phyloP scores from a whole-genome alignment of 495 filamentous ascomycete species.

The Hapsidospora chrysogenum region DNA sequence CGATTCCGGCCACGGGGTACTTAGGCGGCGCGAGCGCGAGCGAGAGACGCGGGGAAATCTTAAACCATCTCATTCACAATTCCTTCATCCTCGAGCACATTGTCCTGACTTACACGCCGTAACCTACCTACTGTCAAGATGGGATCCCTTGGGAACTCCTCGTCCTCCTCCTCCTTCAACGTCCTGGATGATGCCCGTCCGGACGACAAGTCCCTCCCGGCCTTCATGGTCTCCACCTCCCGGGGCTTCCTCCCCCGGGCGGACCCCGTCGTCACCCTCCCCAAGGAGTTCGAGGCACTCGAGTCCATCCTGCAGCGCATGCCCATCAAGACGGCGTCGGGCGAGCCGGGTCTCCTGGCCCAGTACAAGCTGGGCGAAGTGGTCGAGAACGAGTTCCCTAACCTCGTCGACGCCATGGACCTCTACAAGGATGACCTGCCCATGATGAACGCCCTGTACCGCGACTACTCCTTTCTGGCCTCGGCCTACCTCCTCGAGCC shows the following conservation, averaged over 20 bases:
- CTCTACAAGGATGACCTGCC: constrained; percentile 53
- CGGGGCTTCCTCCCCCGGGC: constrained; percentile 61
- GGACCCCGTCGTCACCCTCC: constrained; percentile 43
- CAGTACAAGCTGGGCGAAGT: constrained; percentile 51
- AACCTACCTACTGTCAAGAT: constrained; percentile 12
- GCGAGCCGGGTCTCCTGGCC: constrained; percentile 62
- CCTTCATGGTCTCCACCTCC: constrained; percentile 77
- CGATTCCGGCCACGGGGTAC: constrained; percentile 42
- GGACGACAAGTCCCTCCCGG: constrained; percentile 36
- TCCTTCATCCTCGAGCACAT: constrained; percentile 5
- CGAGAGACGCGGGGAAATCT: constrained; percentile 7
- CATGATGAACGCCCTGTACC: constrained; percentile 65
- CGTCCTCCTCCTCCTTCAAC: constrained; percentile 15
- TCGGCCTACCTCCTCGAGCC: constrained; percentile 86
- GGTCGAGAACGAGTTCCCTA: constrained; percentile 47
- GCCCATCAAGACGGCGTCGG: constrained; percentile 52
- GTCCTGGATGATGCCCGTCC: constrained; percentile 23
- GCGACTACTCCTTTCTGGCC: constrained; percentile 80
- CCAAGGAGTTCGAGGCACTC: constrained; percentile 50
- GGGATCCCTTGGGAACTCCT: constrained; percentile 14
- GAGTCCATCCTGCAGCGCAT: constrained; percentile 54
- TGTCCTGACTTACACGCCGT: constrained; percentile 2
- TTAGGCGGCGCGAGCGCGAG: constrained; percentile 26
- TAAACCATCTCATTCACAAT: constrained; percentile 1
- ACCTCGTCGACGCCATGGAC: constrained; percentile 54